Evolutionary conservation across 2,329 filamentous ascomycete species (phyloP), one percentile per base, ranked within the genome.

Genomic region (Ceratocystis cubensis): DNA sequence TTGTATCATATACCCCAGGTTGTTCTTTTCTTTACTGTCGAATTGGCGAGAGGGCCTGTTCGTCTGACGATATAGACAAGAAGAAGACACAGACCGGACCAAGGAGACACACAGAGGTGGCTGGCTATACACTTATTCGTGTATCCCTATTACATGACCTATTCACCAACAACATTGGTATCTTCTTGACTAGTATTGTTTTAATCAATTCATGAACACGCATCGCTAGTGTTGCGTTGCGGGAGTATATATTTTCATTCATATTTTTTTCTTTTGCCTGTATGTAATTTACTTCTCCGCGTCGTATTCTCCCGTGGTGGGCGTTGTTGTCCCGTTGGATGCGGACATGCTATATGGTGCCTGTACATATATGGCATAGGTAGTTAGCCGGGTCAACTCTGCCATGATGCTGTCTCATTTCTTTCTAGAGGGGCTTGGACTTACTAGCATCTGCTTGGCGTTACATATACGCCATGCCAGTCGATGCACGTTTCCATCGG

Each of bases 401-500:
- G 3, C 37, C 37, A 41, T 41, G 37, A 41, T 41, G 3, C 3
- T 41, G 10, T 4, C 37, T 41, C 10, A 5, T 41, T 41, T 15
- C 37, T 15, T 13, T 41, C 10, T 15, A n/a, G 28, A 30, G 15
- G 20, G 25, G 25, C 20, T 15, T 37, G 8, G 2, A 59, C 56
- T 78, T 79, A 95, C 91, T 77, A 97, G 76, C 70, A 96, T 94
- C 76, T 92, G 90, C 80, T 96, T 96, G 45, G 94, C 94, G 74
- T 96, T 96, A 75, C 88, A 94, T 70, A 99, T 89, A 72, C 94
- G 84, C 92, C 93, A 96, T 5, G 92, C 91, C 69, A 99, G 78
- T 73, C 96, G 96, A 73, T 83, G 85, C 68, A 97, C 89, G 71
- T 87, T 95, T 5, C 94, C 91, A 77, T 99, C 94, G 0, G 92